Evolutionary conservation across 805 yeast genomes (phyloP).

Genomic region (Candida corydali): DNA sequence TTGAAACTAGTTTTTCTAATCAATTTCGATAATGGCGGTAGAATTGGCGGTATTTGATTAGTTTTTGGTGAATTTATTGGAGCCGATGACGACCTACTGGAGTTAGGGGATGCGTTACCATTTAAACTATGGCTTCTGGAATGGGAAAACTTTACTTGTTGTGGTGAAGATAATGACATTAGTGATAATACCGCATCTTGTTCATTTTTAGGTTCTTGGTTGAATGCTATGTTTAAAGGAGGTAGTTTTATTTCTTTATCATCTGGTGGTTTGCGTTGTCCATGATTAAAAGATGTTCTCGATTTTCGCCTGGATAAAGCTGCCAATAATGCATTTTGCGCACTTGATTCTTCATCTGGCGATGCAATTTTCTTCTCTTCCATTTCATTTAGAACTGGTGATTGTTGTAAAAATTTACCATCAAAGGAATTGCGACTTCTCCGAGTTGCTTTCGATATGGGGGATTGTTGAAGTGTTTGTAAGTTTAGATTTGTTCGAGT

Average conservation of each 20-base stretch:
- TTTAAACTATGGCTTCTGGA: conserved; percentile 26
- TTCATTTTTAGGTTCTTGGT: conserved; percentile 24
- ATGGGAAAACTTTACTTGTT: conserved; percentile 24
- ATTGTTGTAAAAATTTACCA: background rate
- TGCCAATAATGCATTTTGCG: conserved; percentile 42
- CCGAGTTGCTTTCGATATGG: conserved; percentile 14
- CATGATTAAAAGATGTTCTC: conserved; percentile 16
- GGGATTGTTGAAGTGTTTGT: conserved; percentile 36
- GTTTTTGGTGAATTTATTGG: conserved; percentile 11
- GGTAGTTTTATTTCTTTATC: conserved; percentile 18
- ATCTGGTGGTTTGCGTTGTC: background rate
- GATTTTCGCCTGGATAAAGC: conserved; percentile 30
- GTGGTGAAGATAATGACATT: conserved; percentile 54
- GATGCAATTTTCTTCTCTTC: conserved; percentile 16
- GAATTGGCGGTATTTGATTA: conserved; percentile 10
- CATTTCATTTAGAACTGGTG: background rate
- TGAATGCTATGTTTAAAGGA: conserved; percentile 25
- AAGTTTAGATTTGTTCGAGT: conserved; percentile 31
- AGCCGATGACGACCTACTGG: conserved; percentile 24
- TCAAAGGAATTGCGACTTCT: background rate
- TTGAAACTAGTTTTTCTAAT: conserved; percentile 7
- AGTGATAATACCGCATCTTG: conserved; percentile 55
- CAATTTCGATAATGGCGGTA: conserved; percentile 29
- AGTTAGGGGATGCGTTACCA: conserved; percentile 22
- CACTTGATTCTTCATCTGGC: conserved; percentile 40